Conservation (phyloP, 176 grass and related monocot genomes). For the Cocos nucifera region DNA sequence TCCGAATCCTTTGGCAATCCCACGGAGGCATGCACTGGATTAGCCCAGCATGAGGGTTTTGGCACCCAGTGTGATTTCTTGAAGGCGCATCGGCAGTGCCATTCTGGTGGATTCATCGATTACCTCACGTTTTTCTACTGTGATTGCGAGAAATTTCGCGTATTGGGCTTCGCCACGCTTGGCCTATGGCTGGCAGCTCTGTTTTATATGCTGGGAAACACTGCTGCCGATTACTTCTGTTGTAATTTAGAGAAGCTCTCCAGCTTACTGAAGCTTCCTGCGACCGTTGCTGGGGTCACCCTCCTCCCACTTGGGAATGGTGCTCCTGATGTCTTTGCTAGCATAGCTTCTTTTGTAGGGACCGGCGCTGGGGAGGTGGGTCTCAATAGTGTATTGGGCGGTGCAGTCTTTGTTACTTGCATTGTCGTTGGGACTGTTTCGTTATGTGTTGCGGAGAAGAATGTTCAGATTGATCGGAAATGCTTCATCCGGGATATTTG, state of each 20-base stretch:
- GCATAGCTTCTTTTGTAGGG: constrained; percentile 81
- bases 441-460: constrained; percentile 67
- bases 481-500: constrained; percentile 87
- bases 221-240: constrained; percentile 93
- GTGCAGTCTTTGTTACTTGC: constrained; percentile 93
- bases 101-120: constrained; percentile 72
- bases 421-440: constrained; percentile 81
- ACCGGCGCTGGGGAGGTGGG: constrained; percentile 77
- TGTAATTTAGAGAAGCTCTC: constrained; percentile 98
- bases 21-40: constrained; percentile 46
- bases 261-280: constrained; percentile 56
- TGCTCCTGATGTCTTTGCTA: constrained; percentile 90
- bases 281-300: constrained; percentile 77
- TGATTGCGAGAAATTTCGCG: constrained; percentile 44
- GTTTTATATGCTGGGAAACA: constrained; percentile 94
- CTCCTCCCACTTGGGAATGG: constrained; percentile 92
- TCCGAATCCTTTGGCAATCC: constrained; percentile 30
- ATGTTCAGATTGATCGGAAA: constrained; percentile 80
- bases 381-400: constrained; percentile 85
- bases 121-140: constrained; percentile 86
- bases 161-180: constrained; percentile 60
- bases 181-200: constrained; percentile 57
- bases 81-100: constrained; percentile 51
- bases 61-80: constrained; percentile 70
- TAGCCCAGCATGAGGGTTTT: constrained; percentile 53